Base-by-base conservation (phyloP, 2,329 filamentous ascomycete species). In the Xylaria digitata region DNA sequence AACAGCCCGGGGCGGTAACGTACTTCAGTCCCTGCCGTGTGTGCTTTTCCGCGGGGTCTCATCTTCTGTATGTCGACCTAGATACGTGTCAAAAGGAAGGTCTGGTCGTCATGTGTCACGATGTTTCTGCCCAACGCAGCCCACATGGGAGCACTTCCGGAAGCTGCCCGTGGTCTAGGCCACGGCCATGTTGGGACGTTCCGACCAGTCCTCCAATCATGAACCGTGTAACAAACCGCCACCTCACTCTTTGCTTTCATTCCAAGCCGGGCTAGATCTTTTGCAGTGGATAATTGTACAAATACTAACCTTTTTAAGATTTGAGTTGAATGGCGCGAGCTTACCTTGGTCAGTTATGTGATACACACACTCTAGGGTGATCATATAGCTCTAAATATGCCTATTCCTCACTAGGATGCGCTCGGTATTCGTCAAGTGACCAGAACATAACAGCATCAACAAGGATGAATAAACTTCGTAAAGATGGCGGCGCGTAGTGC, bases 61-160 rank as follows among this genome's bases (percentile, higher is more conserved):
- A 21, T 42, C 19, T 43, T 58, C 55, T 11, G 40, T 46, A 40
- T 32, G 49, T 48, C 17, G 21, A 30, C 50, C 43, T 34, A 55
- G 30, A 17, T 63, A 57, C 30, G 46, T 48, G 37, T 49, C n/a
- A 23, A 40, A 11, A 17, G 26, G 40, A 62, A 50, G 17, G 7
- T 45, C 32, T 45, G 19, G 54, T 21, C 42, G 48, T 62, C 37
- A 65, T 59, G 62, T 23, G 62, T 61, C 55, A 58, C 49, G 64
- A 63, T 58, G 46, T 65, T 65, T 55, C 61, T 54, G 62, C 53
- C 66, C 66, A 59, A 68, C 48, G 40, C 26, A n/a, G 54, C 19
- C 43, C 65, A 65, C 65, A 53, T 61, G 52, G 45, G 54, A 50
- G 23, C 17, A 42, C 23, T 6, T 13, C 60, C 42, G 58, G 19